A percentile compares a stretch with the other conserved stretches of the same genome.
Evolutionary conservation across 768 basidiomycete species (phyloP).

Genomic region (Collybia sordida): DNA sequence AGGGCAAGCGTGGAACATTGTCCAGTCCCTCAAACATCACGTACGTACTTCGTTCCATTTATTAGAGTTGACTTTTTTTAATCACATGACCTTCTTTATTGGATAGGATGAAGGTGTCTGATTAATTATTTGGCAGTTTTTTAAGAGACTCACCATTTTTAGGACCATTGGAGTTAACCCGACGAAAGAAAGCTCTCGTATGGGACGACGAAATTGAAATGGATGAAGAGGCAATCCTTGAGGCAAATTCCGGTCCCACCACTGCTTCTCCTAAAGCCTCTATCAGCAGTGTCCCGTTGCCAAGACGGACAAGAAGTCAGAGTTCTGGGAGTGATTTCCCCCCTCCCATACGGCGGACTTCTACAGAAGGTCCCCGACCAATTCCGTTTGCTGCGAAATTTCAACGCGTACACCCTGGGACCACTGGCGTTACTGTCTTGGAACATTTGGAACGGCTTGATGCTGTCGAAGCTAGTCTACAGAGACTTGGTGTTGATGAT

Average conservation of each 20-base stretch:
- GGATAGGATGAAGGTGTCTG: slow-evolving; percentile 69
- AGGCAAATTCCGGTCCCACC: slow-evolving; percentile 34
- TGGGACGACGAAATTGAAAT: slow-evolving; percentile 87
- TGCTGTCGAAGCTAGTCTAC: slow-evolving; percentile 76
- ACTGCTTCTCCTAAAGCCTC: slow-evolving; percentile 60
- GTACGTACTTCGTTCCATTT: slow-evolving; percentile 41
- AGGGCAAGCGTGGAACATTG: slow-evolving; percentile 88
- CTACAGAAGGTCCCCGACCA: slow-evolving; percentile 68
- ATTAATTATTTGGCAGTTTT: background rate
- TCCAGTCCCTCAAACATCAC: slow-evolving; percentile 76
- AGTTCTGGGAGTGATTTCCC: slow-evolving; percentile 73
- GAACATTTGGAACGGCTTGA: slow-evolving; percentile 86
- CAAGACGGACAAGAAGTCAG: slow-evolving; percentile 54
- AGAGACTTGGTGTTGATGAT: slow-evolving; percentile 66
- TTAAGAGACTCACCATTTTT: background rate
- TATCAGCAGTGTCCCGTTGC: slow-evolving; percentile 59
- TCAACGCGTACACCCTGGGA: slow-evolving; percentile 79
- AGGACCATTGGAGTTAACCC: slow-evolving; percentile 90
- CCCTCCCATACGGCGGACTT: slow-evolving; percentile 63
- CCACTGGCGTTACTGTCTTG: slow-evolving; percentile 82
- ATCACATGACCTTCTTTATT: slow-evolving; percentile 1
- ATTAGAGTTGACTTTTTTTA: background rate
- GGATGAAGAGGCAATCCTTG: slow-evolving; percentile 50
- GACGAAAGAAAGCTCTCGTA: slow-evolving; percentile 77
- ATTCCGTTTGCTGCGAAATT: slow-evolving; percentile 86